Conservation (phyloP, 176 grass and related monocot genomes). For the Juncus effusus region DNA sequence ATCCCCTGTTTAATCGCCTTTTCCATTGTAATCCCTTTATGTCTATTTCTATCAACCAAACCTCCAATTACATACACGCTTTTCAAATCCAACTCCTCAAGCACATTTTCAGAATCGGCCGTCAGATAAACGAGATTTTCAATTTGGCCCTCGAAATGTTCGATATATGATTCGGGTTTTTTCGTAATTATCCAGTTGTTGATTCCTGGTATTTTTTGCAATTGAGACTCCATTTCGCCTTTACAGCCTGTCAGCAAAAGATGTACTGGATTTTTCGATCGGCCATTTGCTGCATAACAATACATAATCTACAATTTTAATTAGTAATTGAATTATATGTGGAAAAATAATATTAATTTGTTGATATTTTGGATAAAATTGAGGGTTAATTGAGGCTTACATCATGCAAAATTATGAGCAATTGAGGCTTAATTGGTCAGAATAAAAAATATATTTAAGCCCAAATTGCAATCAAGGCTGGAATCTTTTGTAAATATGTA, state of each 20-base stretch:
- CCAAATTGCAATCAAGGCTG: no score
- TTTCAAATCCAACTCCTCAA: constrained; percentile 71
- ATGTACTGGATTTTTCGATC: constrained; percentile 67
- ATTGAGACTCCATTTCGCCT: constrained; percentile 68
- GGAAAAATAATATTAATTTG: background rate
- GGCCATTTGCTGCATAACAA: constrained; percentile 91
- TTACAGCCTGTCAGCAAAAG: constrained; percentile 90
- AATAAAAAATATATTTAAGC: no score
- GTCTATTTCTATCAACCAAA: constrained; percentile 83
- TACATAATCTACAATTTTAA: constrained; percentile 84
- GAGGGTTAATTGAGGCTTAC: background rate
- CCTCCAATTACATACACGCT: constrained; percentile 97
- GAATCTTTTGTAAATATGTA: no score
- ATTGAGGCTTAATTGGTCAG: background rate
- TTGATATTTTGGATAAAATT: background rate
- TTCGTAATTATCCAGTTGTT: constrained; percentile 92
- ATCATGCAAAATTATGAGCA: background rate
- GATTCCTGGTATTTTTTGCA: constrained; percentile 66
- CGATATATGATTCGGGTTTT: constrained; percentile 64
- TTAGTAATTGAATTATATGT: constrained; percentile 29
- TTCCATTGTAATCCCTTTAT: constrained; percentile 80
- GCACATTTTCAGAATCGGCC: constrained; percentile 66
- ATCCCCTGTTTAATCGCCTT: constrained; percentile 87
- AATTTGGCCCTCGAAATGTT: constrained; percentile 70
- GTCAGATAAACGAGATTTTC: constrained; percentile 84